Evolutionary conservation across 768 basidiomycete genomes (phyloP).

Genomic region (Amanita phalloides): DNA sequence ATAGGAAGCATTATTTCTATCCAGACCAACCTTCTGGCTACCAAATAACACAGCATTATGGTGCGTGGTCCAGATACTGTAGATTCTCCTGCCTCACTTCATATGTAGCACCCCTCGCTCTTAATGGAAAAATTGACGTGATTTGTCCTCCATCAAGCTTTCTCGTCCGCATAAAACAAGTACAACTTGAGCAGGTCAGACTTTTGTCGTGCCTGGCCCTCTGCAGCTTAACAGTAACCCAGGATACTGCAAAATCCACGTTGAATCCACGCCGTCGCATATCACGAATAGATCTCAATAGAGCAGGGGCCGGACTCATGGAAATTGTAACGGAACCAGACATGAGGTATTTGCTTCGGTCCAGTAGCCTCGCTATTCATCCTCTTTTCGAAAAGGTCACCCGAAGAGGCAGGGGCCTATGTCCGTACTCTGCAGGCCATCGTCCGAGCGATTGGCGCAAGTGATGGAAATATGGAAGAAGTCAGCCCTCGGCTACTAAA

Average conservation of each 20-base stretch:
- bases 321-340: slow-evolving; percentile 96
- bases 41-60: slow-evolving; percentile 95
- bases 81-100: not conserved
- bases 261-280: slow-evolving; percentile 37
- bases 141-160: slow-evolving; percentile 25
- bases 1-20: slow-evolving; percentile 98
- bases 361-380: not conserved
- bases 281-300: slow-evolving; percentile 76
- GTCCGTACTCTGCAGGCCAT: slow-evolving; percentile 75
- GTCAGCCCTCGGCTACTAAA: slow-evolving; percentile 23
- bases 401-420: slow-evolving; percentile 87
- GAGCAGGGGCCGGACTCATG: slow-evolving; percentile 84
- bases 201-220: not conserved
- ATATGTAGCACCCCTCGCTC: slow-evolving; percentile 65
- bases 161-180: slow-evolving; percentile 78
- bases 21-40: slow-evolving; percentile 90
- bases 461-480: slow-evolving; percentile 96
- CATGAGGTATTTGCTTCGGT: slow-evolving; percentile 40
- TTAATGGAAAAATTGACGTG: slow-evolving; percentile 43
- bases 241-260: slow-evolving; percentile 91
- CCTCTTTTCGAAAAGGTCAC: slow-evolving; percentile 31
- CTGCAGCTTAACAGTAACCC: slow-evolving; percentile 3
- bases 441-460: slow-evolving; percentile 74
- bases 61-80: slow-evolving; percentile 24
- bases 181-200: slow-evolving; percentile 88